Conservation (phyloP, 257 asterid species). For the Osmanthus fragrans region DNA sequence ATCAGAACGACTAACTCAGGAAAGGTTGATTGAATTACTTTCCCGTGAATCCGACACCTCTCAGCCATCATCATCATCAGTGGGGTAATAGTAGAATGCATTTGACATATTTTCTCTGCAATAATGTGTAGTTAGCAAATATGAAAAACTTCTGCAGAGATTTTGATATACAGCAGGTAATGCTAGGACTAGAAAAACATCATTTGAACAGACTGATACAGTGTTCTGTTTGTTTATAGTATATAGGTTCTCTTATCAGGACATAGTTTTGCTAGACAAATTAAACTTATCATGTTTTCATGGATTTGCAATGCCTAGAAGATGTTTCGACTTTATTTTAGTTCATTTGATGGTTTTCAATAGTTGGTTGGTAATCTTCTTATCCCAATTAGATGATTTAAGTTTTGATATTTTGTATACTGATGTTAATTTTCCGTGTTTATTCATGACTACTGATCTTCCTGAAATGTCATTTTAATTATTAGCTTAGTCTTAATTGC, state of each 20-base stretch:
- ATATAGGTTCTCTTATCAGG: conserved; percentile 16
- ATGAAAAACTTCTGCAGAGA: conserved; percentile 31
- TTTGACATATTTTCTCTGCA: conserved; percentile 19
- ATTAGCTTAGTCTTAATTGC: neutral
- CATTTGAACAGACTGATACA: conserved; percentile 17
- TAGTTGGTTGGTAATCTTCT: neutral
- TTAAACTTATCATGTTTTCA: conserved; percentile 19
- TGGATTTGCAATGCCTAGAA: neutral
- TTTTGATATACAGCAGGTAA: conserved; percentile 26
- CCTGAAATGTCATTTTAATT: too few relatives aligned
- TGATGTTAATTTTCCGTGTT: neutral
- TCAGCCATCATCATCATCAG: conserved; percentile 27
- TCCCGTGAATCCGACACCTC: conserved; percentile 37
- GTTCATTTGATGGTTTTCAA: neutral
- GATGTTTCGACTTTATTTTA: neutral
- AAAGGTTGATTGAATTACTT: conserved; percentile 61
- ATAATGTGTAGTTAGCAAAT: conserved; percentile 24
- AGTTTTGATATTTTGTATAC: too few relatives aligned
- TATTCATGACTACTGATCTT: neutral
- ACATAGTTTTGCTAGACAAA: conserved; percentile 19
- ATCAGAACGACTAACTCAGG: conserved; percentile 59
- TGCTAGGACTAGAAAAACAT: conserved; percentile 26
- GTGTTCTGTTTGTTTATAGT: conserved; percentile 23
- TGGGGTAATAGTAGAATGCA: conserved; percentile 27
- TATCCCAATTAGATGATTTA: neutral